These are phyloP conservation scores for Sphaceloma murrayae DNA, from an alignment of 2,329 filamentous ascomycete species.

Conservation along the genomic window DNA sequence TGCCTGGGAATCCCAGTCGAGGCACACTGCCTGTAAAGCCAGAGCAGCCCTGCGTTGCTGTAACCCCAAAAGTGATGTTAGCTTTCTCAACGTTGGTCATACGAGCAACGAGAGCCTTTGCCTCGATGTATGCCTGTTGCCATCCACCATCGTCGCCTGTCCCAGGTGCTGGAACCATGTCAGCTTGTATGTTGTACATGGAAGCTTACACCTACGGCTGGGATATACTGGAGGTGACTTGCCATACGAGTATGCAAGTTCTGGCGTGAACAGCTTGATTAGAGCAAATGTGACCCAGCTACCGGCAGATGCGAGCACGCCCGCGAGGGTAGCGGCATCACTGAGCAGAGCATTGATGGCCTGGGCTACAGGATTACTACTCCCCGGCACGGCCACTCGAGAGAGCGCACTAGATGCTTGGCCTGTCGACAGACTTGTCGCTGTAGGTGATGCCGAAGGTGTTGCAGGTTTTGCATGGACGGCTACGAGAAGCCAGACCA, in stretches of 20 bases:
- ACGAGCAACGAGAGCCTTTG: constrained; percentile 26
- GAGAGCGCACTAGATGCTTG: constrained; percentile 1
- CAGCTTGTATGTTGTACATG: neutral
- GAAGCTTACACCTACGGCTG: constrained; percentile 21
- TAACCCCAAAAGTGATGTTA: constrained; percentile 29
- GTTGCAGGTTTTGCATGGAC: neutral
- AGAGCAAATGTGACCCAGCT: neutral
- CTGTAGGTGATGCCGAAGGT: neutral
- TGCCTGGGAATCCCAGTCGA: constrained; percentile 31
- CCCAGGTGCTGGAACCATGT: constrained; percentile 22
- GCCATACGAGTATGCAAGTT: constrained; percentile 22
- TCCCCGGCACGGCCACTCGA: constrained; percentile 1
- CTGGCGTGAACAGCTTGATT: constrained; percentile 8
- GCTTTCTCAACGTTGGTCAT: constrained; percentile 32
- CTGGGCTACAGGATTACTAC: constrained; percentile 8
- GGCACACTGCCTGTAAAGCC: constrained; percentile 30
- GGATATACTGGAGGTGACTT: constrained; percentile 26
- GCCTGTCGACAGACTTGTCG: neutral
- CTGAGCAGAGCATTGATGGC: neutral
- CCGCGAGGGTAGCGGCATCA: neutral
- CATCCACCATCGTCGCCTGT: constrained; percentile 28
- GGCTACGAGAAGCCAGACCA: neutral
- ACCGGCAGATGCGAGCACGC: neutral
- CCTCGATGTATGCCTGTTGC: constrained; percentile 27
- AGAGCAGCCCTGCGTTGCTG: constrained; percentile 28